Evolutionary conservation across 805 yeast species (phyloP).

Genomic region (Candida awuae): DNA sequence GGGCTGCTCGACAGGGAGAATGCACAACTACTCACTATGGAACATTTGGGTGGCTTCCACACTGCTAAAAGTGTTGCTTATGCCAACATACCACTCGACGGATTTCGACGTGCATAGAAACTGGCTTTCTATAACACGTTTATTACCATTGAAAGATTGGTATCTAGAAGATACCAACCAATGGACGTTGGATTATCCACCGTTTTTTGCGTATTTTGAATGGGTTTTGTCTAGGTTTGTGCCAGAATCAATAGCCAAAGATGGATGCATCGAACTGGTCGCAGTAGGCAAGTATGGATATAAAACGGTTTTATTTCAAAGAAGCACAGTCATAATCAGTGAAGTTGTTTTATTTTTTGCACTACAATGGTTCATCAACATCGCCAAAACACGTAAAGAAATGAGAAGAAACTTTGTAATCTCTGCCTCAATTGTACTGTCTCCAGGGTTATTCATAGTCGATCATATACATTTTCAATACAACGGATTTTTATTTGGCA

Average conservation of each 20-base stretch:
- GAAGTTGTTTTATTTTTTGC: slow-evolving; percentile 66
- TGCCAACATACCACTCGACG: slow-evolving; percentile 82
- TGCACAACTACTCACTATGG: slow-evolving; percentile 44
- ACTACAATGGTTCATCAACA: slow-evolving; percentile 61
- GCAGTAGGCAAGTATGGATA: slow-evolving; percentile 59
- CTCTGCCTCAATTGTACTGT: slow-evolving; percentile 72
- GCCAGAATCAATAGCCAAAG: slow-evolving; percentile 51
- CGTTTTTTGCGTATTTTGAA: slow-evolving; percentile 94
- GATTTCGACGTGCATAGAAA: slow-evolving; percentile 97
- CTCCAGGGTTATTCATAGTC: slow-evolving; percentile 84
- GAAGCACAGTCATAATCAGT: slow-evolving; percentile 68
- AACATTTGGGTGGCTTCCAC: slow-evolving; percentile 61
- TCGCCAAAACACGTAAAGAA: slow-evolving; percentile 30
- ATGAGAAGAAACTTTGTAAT: slow-evolving; percentile 57
- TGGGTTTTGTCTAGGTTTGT: slow-evolving; percentile 68
- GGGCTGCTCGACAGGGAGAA: neutral
- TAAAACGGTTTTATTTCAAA: slow-evolving; percentile 78
- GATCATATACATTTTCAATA: slow-evolving; percentile 98
- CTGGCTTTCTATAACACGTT: slow-evolving; percentile 87
- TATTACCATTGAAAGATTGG: slow-evolving; percentile 73
- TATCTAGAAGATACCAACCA: slow-evolving; percentile 68
- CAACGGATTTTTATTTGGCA: slow-evolving; percentile 87
- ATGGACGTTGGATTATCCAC: slow-evolving; percentile 98
- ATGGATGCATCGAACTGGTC: slow-evolving; percentile 72
- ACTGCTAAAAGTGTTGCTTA: slow-evolving; percentile 51